Evolutionary conservation across 495 filamentous ascomycete genomes (phyloP).

Genomic region (Penicillium cosmopolitanum): DNA sequence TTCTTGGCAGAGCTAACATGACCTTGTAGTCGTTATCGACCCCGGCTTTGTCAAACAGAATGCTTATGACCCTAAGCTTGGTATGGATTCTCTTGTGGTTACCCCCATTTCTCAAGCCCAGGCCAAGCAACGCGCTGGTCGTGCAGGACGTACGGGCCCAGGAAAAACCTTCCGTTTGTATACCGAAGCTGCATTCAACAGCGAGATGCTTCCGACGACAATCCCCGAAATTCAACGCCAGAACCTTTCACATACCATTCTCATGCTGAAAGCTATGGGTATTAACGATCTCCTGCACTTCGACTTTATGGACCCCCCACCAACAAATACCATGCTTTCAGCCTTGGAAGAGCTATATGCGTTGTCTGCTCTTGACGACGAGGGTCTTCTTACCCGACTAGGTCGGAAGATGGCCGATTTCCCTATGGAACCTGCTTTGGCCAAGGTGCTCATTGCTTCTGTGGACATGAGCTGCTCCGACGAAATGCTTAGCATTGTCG

Average conservation of each 20-base stretch:
- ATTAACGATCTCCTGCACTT: constrained; percentile 98
- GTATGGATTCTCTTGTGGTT: constrained; percentile 95
- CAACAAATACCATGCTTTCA: constrained; percentile 96
- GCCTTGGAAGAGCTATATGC: constrained; percentile 95
- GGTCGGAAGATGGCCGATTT: constrained; percentile 98
- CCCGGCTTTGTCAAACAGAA: constrained; percentile 98
- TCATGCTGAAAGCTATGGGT: constrained; percentile 99
- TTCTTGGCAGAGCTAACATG: too few relatives aligned
- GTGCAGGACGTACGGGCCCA: constrained; percentile 91
- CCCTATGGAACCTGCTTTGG: constrained; percentile 87
- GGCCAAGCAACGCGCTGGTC: constrained; percentile 90
- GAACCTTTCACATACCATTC: constrained; percentile 90
- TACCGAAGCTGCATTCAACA: constrained; percentile 93
- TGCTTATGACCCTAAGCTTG: constrained; percentile 93
- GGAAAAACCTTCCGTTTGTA: constrained; percentile 97
- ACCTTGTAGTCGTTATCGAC: constrained; percentile 67
- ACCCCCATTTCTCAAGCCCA: constrained; percentile 97
- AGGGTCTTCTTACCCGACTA: constrained; percentile 89
- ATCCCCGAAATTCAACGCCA: constrained; percentile 97
- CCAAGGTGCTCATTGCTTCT: constrained; percentile 86
- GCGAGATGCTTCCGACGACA: constrained; percentile 94
- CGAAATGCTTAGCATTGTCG: constrained; percentile 91
- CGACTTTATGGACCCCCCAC: constrained; percentile 98
- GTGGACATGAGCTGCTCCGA: constrained; percentile 89
- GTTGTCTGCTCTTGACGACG: constrained; percentile 89